Conservation (phyloP, 2,329 filamentous ascomycete species). For the Cladorrhinum sp. region DNA sequence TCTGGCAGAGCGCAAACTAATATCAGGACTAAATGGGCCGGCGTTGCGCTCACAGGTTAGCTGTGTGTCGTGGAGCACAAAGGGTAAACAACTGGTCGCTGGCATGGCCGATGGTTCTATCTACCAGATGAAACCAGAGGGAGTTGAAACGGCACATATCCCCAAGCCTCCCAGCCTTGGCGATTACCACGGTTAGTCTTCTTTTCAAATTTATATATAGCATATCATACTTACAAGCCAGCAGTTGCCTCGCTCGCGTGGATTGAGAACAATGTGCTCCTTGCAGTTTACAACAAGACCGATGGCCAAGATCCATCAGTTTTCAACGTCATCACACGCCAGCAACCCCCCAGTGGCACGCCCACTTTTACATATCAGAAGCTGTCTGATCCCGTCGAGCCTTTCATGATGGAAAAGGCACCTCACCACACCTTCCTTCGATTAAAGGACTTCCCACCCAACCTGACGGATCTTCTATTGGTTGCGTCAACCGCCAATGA, state of each 20-base stretch:
- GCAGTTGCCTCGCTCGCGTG: slow-evolving; percentile 74
- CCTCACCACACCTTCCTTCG: slow-evolving; percentile 77
- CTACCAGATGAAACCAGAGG: slow-evolving; percentile 79
- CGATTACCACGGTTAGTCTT: slow-evolving; percentile 62
- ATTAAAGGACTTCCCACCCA: slow-evolving; percentile 75
- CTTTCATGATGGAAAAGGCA: slow-evolving; percentile 62
- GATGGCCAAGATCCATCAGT: slow-evolving; percentile 60
- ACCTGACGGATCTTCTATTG: slow-evolving; percentile 76
- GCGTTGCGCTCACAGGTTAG: slow-evolving; percentile 72
- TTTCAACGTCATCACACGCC: slow-evolving; percentile 77
- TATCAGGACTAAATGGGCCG: slow-evolving; percentile 56
- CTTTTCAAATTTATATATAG: background rate
- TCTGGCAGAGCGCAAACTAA: slow-evolving; percentile 62
- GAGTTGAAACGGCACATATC: slow-evolving; percentile 72
- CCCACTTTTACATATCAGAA: slow-evolving; percentile 69
- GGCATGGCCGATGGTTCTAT: slow-evolving; percentile 78
- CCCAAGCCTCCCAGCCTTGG: slow-evolving; percentile 69
- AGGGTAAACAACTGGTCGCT: slow-evolving; percentile 88
- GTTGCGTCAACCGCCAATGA: slow-evolving; percentile 76
- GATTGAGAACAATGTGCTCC: slow-evolving; percentile 84
- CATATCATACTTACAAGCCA: slow-evolving; percentile 5
- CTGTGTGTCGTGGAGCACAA: slow-evolving; percentile 86
- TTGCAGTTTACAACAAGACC: slow-evolving; percentile 72
- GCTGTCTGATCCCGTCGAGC: slow-evolving; percentile 69
- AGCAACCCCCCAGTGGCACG: slow-evolving; percentile 45